Conservation (phyloP, 352 stramenopile genomes). For the Phytophthora rubi region DNA sequence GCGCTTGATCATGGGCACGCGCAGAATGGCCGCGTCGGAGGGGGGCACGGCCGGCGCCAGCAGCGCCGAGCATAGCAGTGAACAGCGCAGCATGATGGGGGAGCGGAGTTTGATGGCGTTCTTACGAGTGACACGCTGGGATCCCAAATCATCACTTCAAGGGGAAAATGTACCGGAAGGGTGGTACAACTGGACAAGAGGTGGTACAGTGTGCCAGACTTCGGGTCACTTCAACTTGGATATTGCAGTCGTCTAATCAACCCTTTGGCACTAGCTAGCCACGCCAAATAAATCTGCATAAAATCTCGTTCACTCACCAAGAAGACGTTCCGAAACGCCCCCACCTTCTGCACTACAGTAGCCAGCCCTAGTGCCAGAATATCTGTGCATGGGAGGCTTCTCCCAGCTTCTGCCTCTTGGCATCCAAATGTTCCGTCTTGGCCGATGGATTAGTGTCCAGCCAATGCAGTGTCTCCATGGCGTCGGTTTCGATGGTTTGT, state of each 20-base stretch:
- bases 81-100: slow-evolving; percentile 22
- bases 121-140: neutral
- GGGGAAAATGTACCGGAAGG: neutral
- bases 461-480: neutral
- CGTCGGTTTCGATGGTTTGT: neutral
- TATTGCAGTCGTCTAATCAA: too few relatives aligned
- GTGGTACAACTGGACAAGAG: neutral
- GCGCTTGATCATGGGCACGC: slow-evolving; percentile 77
- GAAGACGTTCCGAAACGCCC: neutral
- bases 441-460: neutral
- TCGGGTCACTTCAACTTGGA: too few relatives aligned
- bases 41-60: slow-evolving; percentile 12
- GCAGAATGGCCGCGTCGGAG: slow-evolving; percentile 46
- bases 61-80: slow-evolving; percentile 35
- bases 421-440: neutral
- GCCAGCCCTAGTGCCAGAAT: neutral
- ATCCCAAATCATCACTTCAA: neutral
- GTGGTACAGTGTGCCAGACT: too few relatives aligned
- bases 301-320: neutral
- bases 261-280: neutral
- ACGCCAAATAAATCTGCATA: neutral
- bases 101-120: neutral
- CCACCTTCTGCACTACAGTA: neutral
- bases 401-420: neutral
- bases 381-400: neutral